Conservation (phyloP, 805 yeast species). For the Candida boleticola region DNA sequence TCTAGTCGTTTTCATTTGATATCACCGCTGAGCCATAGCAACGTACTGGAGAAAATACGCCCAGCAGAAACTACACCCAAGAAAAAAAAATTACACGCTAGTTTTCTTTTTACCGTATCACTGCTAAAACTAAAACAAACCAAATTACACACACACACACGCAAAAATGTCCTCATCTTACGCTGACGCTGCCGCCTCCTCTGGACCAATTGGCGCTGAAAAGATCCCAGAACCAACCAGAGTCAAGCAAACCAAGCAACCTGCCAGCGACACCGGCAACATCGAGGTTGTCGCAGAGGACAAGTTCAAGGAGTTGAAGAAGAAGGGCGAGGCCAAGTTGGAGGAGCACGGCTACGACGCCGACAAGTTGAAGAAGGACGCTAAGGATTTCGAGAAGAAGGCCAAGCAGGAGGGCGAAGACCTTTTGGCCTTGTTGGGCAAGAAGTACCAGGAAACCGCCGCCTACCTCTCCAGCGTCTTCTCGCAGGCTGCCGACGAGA, state of each 20-base stretch:
- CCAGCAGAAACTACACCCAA: too few species aligned
- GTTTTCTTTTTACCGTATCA: too few species aligned
- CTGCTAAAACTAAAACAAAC: too few species aligned
- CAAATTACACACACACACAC: too few species aligned
- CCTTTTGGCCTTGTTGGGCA: conserved; percentile 15
- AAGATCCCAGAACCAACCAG: conserved; percentile 23
- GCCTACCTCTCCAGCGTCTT: neutral
- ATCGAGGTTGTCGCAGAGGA: conserved; percentile 21
- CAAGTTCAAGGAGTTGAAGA: conserved; percentile 21
- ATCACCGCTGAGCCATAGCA: too few species aligned
- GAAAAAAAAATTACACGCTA: too few species aligned
- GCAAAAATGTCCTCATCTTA: conserved; percentile 15
- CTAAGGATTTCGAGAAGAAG: conserved; percentile 18
- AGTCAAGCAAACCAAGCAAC: conserved; percentile 12
- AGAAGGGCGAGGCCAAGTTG: conserved; percentile 15
- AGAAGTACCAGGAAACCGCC: conserved; percentile 10
- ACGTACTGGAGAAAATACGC: too few species aligned
- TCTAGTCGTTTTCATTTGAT: too few species aligned
- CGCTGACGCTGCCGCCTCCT: conserved; percentile 43
- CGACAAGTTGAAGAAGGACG: conserved; percentile 18
- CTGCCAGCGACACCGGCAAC: conserved; percentile 16
- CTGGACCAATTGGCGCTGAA: conserved; percentile 31
- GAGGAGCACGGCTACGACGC: conserved; percentile 14
- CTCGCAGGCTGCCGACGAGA: neutral
- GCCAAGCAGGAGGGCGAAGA: conserved; percentile 10